Conservation (phyloP, 495 filamentous ascomycete species). For the Emericellopsis terricola region DNA sequence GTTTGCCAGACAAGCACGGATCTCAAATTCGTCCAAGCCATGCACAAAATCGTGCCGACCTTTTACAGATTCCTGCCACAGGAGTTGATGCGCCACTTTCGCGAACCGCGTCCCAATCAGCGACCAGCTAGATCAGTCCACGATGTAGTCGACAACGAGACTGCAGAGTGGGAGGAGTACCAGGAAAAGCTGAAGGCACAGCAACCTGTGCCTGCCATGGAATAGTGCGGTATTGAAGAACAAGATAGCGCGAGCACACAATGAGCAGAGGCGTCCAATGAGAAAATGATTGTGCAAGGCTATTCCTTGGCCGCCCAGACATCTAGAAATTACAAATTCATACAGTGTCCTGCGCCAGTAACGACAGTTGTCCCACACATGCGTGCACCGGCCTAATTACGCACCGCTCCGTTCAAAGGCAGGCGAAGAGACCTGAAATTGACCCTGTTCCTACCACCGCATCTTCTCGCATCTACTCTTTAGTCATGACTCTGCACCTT, state of each 20-base stretch:
- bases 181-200: neutral
- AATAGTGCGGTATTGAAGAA: neutral
- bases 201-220: neutral
- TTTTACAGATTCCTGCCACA: constrained; percentile 52
- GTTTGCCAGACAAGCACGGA: constrained; percentile 47
- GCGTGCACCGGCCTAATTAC: too few species aligned
- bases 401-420: neutral
- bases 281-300: too few species aligned
- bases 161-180: constrained; percentile 4
- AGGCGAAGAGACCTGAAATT: too few species aligned
- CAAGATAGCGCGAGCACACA: neutral
- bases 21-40: constrained; percentile 35
- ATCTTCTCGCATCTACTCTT: too few species aligned
- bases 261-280: too few species aligned
- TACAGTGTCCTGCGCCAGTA: neutral
- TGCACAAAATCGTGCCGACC: constrained; percentile 35
- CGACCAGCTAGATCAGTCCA: constrained; percentile 17
- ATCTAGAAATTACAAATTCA: neutral
- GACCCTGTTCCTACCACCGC: too few species aligned
- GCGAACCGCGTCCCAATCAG: constrained; percentile 26
- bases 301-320: too few species aligned
- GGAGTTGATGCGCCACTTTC: constrained; percentile 51
- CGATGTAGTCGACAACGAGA: constrained; percentile 8
- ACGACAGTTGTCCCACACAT: neutral
- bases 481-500: constrained; percentile 68